A percentile compares a stretch with the other conserved stretches of the same genome.
These are phyloP conservation scores for Ulmus americana DNA, from an alignment of 331 rosid genomes.

Conservation along the genomic window DNA sequence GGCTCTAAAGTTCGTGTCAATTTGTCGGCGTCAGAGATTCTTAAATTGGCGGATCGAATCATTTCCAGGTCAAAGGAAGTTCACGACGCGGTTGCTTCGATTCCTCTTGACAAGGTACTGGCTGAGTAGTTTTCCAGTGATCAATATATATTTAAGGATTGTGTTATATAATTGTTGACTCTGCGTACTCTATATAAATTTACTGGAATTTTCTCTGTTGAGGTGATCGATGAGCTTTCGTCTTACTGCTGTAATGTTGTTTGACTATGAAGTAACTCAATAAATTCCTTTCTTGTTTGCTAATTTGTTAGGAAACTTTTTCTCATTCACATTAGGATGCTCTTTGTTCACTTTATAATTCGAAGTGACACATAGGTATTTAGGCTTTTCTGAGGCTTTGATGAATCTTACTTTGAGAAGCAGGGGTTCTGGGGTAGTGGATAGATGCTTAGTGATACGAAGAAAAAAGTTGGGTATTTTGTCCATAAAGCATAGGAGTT, in stretches of 20 bases:
- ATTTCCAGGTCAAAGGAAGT: slow-evolving; percentile 65
- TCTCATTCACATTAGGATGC: background rate
- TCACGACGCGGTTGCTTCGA: slow-evolving; percentile 66
- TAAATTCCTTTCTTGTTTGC: background rate
- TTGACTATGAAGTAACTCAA: slow-evolving; percentile 3
- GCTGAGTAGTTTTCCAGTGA: slow-evolving; percentile 7
- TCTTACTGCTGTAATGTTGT: background rate
- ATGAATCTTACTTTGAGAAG: background rate
- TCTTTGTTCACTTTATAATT: background rate
- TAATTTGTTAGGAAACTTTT: background rate
- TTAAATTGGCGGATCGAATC: slow-evolving; percentile 61
- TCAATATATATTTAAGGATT: background rate
- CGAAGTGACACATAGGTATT: background rate
- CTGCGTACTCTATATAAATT: slow-evolving; percentile 1
- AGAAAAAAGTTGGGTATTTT: too few relatives aligned
- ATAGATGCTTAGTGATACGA: too few relatives aligned
- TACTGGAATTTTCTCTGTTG: background rate
- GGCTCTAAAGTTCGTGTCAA: slow-evolving; percentile 53
- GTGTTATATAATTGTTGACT: background rate
- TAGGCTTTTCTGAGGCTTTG: background rate
- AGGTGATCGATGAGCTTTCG: background rate
- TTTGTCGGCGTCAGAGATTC: slow-evolving; percentile 70
- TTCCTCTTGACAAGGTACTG: slow-evolving; percentile 71
- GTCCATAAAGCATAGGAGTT: too few relatives aligned
- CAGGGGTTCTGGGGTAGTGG: too few relatives aligned